Conservation (phyloP, 2,329 filamentous ascomycete species). For the Sodiomyces alkalinus region DNA sequence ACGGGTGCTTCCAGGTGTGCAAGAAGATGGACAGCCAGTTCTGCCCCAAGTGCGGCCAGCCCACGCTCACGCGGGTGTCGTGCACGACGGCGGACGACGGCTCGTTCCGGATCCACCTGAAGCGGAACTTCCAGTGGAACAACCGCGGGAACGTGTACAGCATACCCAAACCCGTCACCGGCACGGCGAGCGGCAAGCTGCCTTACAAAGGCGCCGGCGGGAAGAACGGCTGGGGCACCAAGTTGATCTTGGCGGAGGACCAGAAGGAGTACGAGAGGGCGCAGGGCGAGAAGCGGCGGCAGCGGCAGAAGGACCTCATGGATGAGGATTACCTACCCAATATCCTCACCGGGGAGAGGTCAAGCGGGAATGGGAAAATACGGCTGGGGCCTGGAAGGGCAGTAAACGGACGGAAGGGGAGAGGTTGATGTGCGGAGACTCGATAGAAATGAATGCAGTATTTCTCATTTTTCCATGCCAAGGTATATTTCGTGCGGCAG, state of each 20-base stretch:
- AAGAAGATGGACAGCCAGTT: slow-evolving; percentile 83
- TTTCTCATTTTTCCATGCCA: not conserved
- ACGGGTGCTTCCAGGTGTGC: slow-evolving; percentile 78
- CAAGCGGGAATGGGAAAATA: slow-evolving; percentile 47
- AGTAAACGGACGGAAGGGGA: slow-evolving; percentile 41
- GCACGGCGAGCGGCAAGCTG: slow-evolving; percentile 63
- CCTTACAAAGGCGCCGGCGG: slow-evolving; percentile 53
- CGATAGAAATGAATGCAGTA: too few relatives aligned
- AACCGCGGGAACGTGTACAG: slow-evolving; percentile 84
- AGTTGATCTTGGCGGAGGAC: slow-evolving; percentile 79
- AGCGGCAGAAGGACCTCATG: slow-evolving; percentile 71
- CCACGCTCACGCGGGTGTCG: slow-evolving; percentile 68
- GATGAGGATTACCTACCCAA: slow-evolving; percentile 84
- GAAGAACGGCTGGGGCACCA: slow-evolving; percentile 72
- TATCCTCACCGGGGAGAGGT: slow-evolving; percentile 68
- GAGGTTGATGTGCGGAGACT: too few relatives aligned
- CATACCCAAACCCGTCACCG: slow-evolving; percentile 78
- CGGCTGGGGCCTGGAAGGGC: slow-evolving; percentile 75
- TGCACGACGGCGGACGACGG: slow-evolving; percentile 74
- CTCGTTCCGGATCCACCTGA: slow-evolving; percentile 72
- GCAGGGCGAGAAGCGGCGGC: slow-evolving; percentile 46
- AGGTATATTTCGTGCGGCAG: not conserved
- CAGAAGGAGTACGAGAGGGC: slow-evolving; percentile 79
- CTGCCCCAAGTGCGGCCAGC: slow-evolving; percentile 79
- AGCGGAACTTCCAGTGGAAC: slow-evolving; percentile 94